Percentiles rank a stretch among this genome's conserved stretches.
Evolutionary conservation across 371 early-diverging fungal genomes (phyloP).

Genomic region (Haplosporangium sp.): DNA sequence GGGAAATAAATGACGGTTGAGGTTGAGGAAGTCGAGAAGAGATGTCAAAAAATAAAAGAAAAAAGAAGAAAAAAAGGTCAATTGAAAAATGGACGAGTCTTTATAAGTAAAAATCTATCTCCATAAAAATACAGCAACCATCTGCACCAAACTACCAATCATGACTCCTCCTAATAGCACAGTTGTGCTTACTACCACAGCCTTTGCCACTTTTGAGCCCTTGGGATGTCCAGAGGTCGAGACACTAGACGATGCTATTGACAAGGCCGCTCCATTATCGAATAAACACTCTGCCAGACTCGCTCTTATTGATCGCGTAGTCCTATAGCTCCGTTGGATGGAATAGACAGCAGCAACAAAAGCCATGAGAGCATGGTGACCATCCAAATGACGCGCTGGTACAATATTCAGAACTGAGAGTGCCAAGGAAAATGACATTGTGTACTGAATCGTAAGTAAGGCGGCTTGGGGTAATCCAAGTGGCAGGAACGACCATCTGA

Average conservation of each 20-base stretch:
- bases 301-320: conserved; percentile 20
- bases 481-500: conserved; percentile 69
- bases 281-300: conserved; percentile 28
- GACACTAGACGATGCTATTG: conserved; percentile 4
- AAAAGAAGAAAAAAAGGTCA: neutral
- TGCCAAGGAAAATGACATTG: conserved; percentile 81
- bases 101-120: conserved; percentile 5
- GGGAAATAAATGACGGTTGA: too few relatives aligned
- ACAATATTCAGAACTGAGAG: conserved; percentile 82
- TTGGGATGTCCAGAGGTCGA: conserved; percentile 26
- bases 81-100: neutral
- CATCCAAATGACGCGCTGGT: conserved; percentile 83
- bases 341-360: conserved; percentile 20
- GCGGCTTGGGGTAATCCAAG: conserved; percentile 61
- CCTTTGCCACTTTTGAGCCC: conserved; percentile 27
- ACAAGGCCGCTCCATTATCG: conserved; percentile 18
- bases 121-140: conserved; percentile 22
- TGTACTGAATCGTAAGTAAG: conserved; percentile 62
- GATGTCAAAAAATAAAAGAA: neutral
- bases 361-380: conserved; percentile 71
- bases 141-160: conserved; percentile 41
- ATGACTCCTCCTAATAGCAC: conserved; percentile 43
- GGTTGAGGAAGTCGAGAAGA: too few relatives aligned
- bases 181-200: conserved; percentile 35
- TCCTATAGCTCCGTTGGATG: conserved; percentile 27